Base-by-base conservation (phyloP, 2,329 filamentous ascomycete genomes). In the Parasarocladium wereldwijsianum region DNA sequence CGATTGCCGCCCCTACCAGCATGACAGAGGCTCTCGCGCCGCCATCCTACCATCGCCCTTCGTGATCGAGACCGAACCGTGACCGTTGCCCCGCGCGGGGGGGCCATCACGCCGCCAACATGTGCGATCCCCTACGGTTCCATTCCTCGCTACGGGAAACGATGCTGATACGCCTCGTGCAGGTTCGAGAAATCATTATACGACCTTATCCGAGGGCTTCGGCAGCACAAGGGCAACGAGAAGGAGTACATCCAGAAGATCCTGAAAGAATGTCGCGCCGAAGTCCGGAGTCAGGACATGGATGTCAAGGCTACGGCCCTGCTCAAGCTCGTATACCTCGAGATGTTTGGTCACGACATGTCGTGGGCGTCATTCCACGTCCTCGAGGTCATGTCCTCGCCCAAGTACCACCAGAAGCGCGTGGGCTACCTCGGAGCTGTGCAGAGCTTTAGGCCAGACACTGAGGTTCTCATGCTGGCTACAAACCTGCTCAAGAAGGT, bases 141-240 rank as follows among this genome's bases (percentile, higher is more conserved):
- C 11, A n/a, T n/a, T n/a, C n/a, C n/a, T n/a, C 20, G 22, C 15
- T 6, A 13, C 6, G 6, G 22, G 15, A 6, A 24, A 13, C 7
- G 15, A 22, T 22, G 8, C 15, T 24, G 20, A 17, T 21, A 18
- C 15, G 17, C 11, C 6, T n/a, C 27, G 22, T 12, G 37, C 34
- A 96, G 86, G 90, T 98, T 98, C 61, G 90, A 98, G 57, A 98
- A 98, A 60, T 94, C 90, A 24, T 72, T 98, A 13, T 93, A 94
- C 58, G 87, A 96, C 72, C 86, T 98, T 64, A 98, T 98, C 46
- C 74, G 86, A 57, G 90, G 90, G 46, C 64, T 98, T 49, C 78
- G 90, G 41, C 90, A 87, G 52, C 86, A 96, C 62, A 94, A 93
- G 56, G 87, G 87, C 44, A 80, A 77, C 49, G 90, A 98, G 60